Conservation (phyloP, 2,329 filamentous ascomycete species). For the Aspergillus ustus region DNA sequence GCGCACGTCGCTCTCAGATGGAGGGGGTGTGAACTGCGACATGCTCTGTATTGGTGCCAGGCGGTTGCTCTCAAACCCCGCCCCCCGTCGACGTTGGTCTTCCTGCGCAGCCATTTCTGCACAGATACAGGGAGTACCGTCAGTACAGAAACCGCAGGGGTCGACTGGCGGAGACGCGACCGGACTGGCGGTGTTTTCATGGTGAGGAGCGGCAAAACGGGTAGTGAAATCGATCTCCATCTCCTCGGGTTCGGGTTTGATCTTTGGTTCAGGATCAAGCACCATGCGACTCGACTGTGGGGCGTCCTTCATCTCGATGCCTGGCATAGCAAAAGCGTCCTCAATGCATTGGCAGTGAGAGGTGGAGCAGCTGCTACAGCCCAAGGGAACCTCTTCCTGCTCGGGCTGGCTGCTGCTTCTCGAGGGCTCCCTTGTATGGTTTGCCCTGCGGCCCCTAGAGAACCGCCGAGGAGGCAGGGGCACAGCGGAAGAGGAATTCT, state of each 20-base stretch:
- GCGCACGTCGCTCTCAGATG: slow-evolving; percentile 62
- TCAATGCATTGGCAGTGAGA: slow-evolving; percentile 67
- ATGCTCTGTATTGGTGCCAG: slow-evolving; percentile 53
- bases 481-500: slow-evolving; percentile 35
- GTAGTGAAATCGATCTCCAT: slow-evolving; percentile 77
- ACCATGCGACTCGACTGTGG: slow-evolving; percentile 50
- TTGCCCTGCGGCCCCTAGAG: slow-evolving; percentile 3
- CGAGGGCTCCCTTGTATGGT: slow-evolving; percentile 7
- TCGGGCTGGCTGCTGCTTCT: slow-evolving; percentile 26
- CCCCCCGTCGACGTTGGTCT: slow-evolving; percentile 49
- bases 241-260: slow-evolving; percentile 52
- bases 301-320: slow-evolving; percentile 44
- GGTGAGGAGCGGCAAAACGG: slow-evolving; percentile 59
- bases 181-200: slow-evolving; percentile 29
- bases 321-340: slow-evolving; percentile 55
- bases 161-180: slow-evolving; percentile 58
- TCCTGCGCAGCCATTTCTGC: slow-evolving; percentile 64
- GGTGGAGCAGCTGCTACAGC: slow-evolving; percentile 69
- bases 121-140: slow-evolving; percentile 81
- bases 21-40: slow-evolving; percentile 57
- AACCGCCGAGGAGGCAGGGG: slow-evolving; percentile 31
- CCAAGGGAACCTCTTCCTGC: slow-evolving; percentile 51
- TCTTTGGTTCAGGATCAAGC: slow-evolving; percentile 55
- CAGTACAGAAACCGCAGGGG: slow-evolving; percentile 80
- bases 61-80: slow-evolving; percentile 45